Conservation (phyloP, 306 rosid species). For the Alnus glutinosa region DNA sequence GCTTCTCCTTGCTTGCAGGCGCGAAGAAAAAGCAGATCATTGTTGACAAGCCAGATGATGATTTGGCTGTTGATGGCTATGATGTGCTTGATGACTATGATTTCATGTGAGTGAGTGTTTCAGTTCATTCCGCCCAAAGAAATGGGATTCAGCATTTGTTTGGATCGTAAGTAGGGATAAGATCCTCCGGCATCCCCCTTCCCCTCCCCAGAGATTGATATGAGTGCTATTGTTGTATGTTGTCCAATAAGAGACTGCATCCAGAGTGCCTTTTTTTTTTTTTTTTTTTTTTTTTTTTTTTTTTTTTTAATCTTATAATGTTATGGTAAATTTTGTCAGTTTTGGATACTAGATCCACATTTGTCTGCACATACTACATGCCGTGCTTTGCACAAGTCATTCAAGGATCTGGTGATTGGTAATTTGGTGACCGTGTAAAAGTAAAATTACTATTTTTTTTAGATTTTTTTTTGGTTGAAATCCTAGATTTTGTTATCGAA, state of each 20-base stretch:
- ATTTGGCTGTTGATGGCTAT: slow-evolving; percentile 47
- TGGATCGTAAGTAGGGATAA: slow-evolving; percentile 37
- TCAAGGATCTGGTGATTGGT: neutral
- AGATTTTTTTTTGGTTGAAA: neutral
- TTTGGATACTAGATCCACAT: slow-evolving; percentile 5
- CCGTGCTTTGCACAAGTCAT: slow-evolving; percentile 15
- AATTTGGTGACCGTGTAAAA: neutral
- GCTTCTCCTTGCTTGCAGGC: slow-evolving; percentile 40
- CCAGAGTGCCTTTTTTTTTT: slow-evolving; percentile 17
- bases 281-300: neutral
- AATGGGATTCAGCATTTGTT: slow-evolving; percentile 33
- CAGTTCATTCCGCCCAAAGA: slow-evolving; percentile 26
- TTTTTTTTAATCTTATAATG: neutral
- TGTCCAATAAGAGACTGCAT: slow-evolving; percentile 36
- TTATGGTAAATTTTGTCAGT: slow-evolving; percentile 43
- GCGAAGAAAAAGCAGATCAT: slow-evolving; percentile 85
- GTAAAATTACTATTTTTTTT: neutral
- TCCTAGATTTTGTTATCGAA: neutral
- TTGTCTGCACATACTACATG: slow-evolving; percentile 7
- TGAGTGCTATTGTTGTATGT: slow-evolving; percentile 40
- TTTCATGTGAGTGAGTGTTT: slow-evolving; percentile 79
- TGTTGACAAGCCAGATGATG: slow-evolving; percentile 85
- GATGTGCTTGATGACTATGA: slow-evolving; percentile 80
- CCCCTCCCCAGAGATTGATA: slow-evolving; percentile 28
- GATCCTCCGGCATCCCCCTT: slow-evolving; percentile 44